Conservation (phyloP, 805 yeast species). For the Saccharomyces mikatae region DNA sequence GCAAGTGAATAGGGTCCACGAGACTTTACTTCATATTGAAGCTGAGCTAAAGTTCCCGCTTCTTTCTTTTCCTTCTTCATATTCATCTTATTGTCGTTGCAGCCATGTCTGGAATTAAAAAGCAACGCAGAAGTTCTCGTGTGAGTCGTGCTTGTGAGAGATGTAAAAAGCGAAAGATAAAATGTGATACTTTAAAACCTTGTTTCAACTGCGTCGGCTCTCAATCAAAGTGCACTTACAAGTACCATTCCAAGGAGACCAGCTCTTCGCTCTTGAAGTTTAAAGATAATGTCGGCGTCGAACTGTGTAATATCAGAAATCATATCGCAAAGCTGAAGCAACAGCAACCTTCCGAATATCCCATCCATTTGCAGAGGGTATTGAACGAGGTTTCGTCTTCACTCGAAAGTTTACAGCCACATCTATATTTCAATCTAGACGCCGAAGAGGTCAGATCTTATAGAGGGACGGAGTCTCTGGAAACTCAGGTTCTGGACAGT, state of each 20-base stretch:
- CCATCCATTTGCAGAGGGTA: constrained; percentile 2
- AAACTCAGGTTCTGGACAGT: constrained; percentile 6
- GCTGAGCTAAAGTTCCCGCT: too few relatives aligned
- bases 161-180: constrained; percentile 48
- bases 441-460: not conserved
- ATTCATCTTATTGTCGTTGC: too few relatives aligned
- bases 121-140: not conserved
- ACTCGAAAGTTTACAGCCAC: constrained; percentile 6
- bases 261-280: too few relatives aligned
- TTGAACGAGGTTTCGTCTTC: too few relatives aligned
- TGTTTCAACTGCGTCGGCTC: constrained; percentile 37
- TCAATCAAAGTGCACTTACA: constrained; percentile 6
- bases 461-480: constrained; percentile 5
- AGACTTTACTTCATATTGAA: too few relatives aligned
- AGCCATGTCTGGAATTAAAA: too few relatives aligned
- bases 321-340: constrained; percentile 2
- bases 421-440: constrained; percentile 3
- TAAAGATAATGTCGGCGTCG: constrained; percentile 5
- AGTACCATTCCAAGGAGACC: too few relatives aligned
- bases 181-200: constrained; percentile 48
- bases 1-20: too few relatives aligned
- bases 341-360: not conserved
- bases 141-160: constrained; percentile 43
- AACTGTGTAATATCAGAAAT: constrained; percentile 2
- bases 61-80: too few relatives aligned